These are phyloP conservation scores for Nakazawaea populi DNA, from an alignment of 805 yeast genomes.

Conservation along the genomic window DNA sequence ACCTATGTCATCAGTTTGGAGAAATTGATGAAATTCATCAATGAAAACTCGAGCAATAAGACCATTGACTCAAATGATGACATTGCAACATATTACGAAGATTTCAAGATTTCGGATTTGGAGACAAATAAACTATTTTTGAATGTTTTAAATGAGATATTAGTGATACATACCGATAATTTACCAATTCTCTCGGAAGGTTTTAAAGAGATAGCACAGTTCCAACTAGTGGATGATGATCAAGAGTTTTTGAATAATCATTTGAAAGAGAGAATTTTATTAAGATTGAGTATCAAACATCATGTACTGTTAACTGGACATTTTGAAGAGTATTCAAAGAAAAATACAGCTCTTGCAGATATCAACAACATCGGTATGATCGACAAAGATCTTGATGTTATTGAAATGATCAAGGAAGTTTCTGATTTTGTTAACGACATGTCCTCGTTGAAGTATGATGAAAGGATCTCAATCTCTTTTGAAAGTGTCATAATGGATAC, in stretches of 20 bases:
- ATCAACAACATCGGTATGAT: constrained; percentile 55
- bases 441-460: constrained; percentile 79
- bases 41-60: constrained; percentile 20
- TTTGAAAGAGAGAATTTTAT: constrained; percentile 76
- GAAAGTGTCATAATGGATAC: constrained; percentile 29
- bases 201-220: constrained; percentile 48
- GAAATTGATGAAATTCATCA: constrained; percentile 35
- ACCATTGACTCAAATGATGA: not conserved
- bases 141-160: constrained; percentile 47
- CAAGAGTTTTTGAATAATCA: constrained; percentile 62
- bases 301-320: constrained; percentile 58
- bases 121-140: constrained; percentile 53
- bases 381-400: constrained; percentile 59
- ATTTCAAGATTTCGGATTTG: constrained; percentile 33
- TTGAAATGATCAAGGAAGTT: constrained; percentile 56
- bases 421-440: constrained; percentile 78
- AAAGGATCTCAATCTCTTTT: constrained; percentile 53
- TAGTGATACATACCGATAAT: constrained; percentile 79
- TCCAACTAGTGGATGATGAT: constrained; percentile 18
- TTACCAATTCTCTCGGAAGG: constrained; percentile 80
- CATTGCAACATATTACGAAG: constrained; percentile 23
- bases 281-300: constrained; percentile 83
- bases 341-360: constrained; percentile 28
- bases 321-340: constrained; percentile 23
- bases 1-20: constrained; percentile 67